Base-by-base conservation (phyloP, 2,329 filamentous ascomycete genomes). In the Coleophoma cylindrospora region DNA sequence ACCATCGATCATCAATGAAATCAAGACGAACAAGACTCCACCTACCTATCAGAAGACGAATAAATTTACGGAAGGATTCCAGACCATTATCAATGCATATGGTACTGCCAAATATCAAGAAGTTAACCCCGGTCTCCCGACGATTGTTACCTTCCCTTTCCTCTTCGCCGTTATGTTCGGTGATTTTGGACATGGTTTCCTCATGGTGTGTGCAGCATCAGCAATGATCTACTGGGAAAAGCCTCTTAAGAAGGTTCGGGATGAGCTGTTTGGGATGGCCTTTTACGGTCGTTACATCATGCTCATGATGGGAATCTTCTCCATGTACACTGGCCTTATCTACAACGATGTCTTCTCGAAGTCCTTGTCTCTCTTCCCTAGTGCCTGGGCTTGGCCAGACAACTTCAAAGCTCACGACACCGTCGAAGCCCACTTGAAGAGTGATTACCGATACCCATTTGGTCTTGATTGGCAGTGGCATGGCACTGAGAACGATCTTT, bases 141-240 rank as follows among this genome's bases (percentile, higher is more conserved):
- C 95, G 47, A 91, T 97, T 59, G 86, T 99, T 56, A 99, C 94
- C 6, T 99, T 99, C 71, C 94, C 95, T n/a, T 99, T 99, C 77
- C 77, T 99, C 55, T 99, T 99, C 67, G 94, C 94, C 45, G 94
- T 99, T 81, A 99, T 99, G 94, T 99, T 99, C 66, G 95, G 94
- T 76, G 94, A 99, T 70, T 86, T 96, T 52, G 95, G 94, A 47
- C 94, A 99, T 65, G 94, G 92, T 58, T 70, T 86, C 57, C 87
- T 99, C 68, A 95, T 99, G 87, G 78, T 92, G 40, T 67, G 82
- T 50, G 88, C 90, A 50, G 89, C 94, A 13, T 64, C 84, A 50
- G 89, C 91, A 50, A 96, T 99, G 91, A 97, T 99, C 61, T 89
- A 96, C 73, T 97, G 86, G 79, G 94, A 99, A 72, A 91, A 89